phyloP scores from a whole-genome alignment of 768 basidiomycete species.

The Xerocomus brunneocitrinus region DNA sequence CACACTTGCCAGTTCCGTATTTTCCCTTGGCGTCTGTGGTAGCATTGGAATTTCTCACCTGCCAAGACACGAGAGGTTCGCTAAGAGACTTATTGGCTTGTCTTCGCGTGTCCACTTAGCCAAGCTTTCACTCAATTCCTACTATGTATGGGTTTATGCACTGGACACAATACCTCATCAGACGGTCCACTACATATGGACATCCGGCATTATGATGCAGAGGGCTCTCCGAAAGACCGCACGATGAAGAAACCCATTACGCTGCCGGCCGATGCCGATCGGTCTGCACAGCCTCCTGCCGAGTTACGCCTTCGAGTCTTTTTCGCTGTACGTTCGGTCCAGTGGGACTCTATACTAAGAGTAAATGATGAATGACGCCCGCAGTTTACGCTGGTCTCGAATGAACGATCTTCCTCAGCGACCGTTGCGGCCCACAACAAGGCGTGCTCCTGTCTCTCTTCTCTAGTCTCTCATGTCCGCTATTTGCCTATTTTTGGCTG shows the following conservation, averaged over 20 bases:
- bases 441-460: not conserved
- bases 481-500: not conserved
- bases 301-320: constrained; percentile 11
- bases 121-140: too few species aligned
- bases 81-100: not conserved
- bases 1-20: constrained; percentile 11
- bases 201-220: not conserved
- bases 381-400: not conserved
- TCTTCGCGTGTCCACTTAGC: too few species aligned
- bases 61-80: not conserved
- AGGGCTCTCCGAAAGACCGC: not conserved
- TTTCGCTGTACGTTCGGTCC: constrained; percentile 20
- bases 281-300: constrained; percentile 10
- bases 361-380: not conserved
- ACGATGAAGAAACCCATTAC: constrained; percentile 1
- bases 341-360: not conserved
- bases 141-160: too few species aligned
- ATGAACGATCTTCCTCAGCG: not conserved
- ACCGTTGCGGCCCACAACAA: not conserved
- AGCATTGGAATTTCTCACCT: not conserved
- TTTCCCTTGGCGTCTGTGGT: constrained; percentile 12
- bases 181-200: not conserved
- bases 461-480: not conserved
- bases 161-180: not conserved
- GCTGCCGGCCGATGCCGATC: constrained; percentile 18